phyloP scores from a whole-genome alignment of 78 protist species.

The Tieghemostelium lacteum region DNA sequence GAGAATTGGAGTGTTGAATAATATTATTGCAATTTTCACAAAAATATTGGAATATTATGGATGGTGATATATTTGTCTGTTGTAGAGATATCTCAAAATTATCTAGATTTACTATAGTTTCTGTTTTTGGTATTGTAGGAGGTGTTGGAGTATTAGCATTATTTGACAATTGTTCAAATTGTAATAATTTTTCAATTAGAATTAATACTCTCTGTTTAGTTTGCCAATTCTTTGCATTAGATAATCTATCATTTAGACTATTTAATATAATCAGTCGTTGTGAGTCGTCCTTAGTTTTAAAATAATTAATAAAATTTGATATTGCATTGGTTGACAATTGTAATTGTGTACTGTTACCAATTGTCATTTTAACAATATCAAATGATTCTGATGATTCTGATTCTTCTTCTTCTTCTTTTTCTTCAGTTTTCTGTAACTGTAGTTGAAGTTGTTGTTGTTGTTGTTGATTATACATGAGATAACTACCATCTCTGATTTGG shows the following conservation, averaged over 20 bases:
- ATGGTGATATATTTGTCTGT: too few relatives aligned
- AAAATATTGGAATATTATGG: too few relatives aligned
- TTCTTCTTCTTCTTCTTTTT: too few relatives aligned
- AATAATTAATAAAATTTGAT: neutral
- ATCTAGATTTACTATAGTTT: too few relatives aligned
- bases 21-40: neutral
- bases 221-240: neutral
- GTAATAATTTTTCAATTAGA: neutral
- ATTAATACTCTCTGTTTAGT: neutral
- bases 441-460: neutral
- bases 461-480: neutral
- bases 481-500: neutral
- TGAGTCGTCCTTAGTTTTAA: neutral
- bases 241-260: neutral
- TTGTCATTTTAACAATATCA: neutral
- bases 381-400: neutral
- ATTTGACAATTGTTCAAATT: neutral
- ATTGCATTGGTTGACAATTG: neutral
- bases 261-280: neutral
- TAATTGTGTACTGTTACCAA: neutral
- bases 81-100: too few relatives aligned
- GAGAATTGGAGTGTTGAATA: neutral
- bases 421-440: too few relatives aligned
- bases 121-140: neutral
- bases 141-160: too few relatives aligned